Conservation (phyloP, 805 yeast species). For the Wickerhamia fluorescens region DNA sequence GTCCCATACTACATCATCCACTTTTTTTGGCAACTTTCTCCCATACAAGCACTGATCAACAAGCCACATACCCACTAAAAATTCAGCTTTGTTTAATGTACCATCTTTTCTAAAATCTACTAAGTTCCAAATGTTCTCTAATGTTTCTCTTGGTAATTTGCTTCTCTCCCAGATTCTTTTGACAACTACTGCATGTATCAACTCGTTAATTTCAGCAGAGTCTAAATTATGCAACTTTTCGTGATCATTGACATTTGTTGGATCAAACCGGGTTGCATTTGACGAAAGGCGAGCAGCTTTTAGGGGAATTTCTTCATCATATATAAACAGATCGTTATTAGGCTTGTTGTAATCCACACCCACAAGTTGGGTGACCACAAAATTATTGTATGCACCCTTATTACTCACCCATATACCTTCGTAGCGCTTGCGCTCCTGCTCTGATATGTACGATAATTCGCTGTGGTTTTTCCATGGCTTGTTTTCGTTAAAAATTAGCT, state of each 20-base stretch:
- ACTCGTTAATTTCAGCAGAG: slow-evolving; percentile 19
- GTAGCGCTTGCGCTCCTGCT: slow-evolving; percentile 75
- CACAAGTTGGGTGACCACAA: slow-evolving; percentile 20
- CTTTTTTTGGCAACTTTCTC: slow-evolving; percentile 68
- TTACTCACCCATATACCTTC: slow-evolving; percentile 95
- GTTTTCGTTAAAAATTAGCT: slow-evolving; percentile 62
- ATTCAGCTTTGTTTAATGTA: slow-evolving; percentile 69
- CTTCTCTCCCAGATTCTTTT: slow-evolving; percentile 78
- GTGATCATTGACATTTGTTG: slow-evolving; percentile 12
- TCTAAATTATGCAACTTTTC: slow-evolving; percentile 25
- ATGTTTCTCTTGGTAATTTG: slow-evolving; percentile 53
- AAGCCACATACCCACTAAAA: slow-evolving; percentile 95
- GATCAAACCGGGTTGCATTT: slow-evolving; percentile 14
- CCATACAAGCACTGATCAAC: slow-evolving; percentile 96
- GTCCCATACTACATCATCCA: slow-evolving; percentile 71
- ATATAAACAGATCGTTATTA: slow-evolving; percentile 3
- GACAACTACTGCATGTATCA: slow-evolving; percentile 59
- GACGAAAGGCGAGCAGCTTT: slow-evolving; percentile 33
- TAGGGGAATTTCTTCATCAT: slow-evolving; percentile 13
- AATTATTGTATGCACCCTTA: slow-evolving; percentile 53
- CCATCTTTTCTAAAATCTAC: slow-evolving; percentile 68
- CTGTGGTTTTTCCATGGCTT: slow-evolving; percentile 92
- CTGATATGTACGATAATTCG: slow-evolving; percentile 44
- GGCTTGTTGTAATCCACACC: slow-evolving; percentile 22
- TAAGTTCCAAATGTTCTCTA: slow-evolving; percentile 58